Base-by-base conservation (phyloP, 2,329 filamentous ascomycete species). In the Allantophomopsis cytisporea region DNA sequence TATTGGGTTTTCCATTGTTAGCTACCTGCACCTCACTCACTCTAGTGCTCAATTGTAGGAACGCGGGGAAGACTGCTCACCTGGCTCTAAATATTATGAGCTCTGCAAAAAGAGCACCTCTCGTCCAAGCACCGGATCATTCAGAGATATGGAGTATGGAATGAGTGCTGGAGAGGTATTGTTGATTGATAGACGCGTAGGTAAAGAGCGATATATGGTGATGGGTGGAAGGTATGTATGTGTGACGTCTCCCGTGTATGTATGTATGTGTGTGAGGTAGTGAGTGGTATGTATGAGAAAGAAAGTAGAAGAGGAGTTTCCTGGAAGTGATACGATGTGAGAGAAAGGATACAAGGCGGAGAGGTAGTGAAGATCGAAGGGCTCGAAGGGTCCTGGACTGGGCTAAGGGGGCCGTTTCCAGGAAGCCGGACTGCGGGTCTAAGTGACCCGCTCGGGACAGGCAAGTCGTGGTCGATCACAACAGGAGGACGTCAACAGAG, bases 71-170 rank as follows among this genome's bases (percentile, higher is more conserved):
- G 13, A 37, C 17, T 17, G 12, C 50, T 46, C 39, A 51, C 51
- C 46, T 46, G 41, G 36, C 35, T 41, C 38, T 28, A 45, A 36
- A 36, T 43, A 42, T 43, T 39, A 47, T 42, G 41, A 50, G 53
- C 53, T 47, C 53, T 54, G 47, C 28, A 39, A 46, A 41, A 47
- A 53, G 54, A 55, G 54, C 52, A 53, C 40, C 36, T 43, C 23
- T 28, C 11, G 23, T 46, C 38, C 36, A 46, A 37, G 51, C 44
- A 54, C 47, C 49, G 51, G 46, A 49, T 49, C 54, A 56, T 56
- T 48, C 53, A 56, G 51, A 18, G 45, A 21, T 28, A 37, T 21
- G 32, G 40, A 41, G 32, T 40, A 38, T 36, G 18, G 32, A 37
- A 35, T 10, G 45, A 40, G 40, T 38, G 38, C 30, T 36, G 38